A percentile compares a stretch with the other conserved stretches of the same genome.
phyloP scores from a whole-genome alignment of 1,284 basidiomycete species.

The Fomitopsis palustris region DNA sequence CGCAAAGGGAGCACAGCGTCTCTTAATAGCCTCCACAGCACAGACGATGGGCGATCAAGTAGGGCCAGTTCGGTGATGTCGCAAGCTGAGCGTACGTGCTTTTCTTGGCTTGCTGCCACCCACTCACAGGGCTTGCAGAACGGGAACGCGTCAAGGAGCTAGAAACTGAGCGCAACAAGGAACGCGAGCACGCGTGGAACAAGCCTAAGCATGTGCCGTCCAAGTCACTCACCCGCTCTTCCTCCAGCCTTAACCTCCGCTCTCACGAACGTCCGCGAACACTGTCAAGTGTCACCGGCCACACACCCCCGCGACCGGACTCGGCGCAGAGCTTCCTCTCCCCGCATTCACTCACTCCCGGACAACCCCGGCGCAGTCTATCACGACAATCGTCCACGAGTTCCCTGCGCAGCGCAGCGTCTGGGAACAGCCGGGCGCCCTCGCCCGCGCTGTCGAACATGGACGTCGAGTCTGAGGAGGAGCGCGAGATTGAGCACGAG shows the following conservation, averaged over 20 bases:
- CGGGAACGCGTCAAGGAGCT: constrained; percentile 39
- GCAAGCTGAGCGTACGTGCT: constrained; percentile 40
- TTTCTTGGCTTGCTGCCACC: constrained; percentile 1
- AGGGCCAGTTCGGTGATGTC: constrained; percentile 42
- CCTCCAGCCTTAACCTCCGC: constrained; percentile 22
- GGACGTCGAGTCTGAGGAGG: constrained; percentile 27
- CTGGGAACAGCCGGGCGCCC: constrained; percentile 6
- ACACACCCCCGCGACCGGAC: constrained; percentile 21
- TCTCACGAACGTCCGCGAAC: constrained; percentile 24
- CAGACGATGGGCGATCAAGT: constrained; percentile 37
- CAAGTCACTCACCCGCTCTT: constrained; percentile 23
- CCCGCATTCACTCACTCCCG: constrained; percentile 2
- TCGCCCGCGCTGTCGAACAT: neutral
- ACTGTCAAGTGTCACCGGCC: constrained; percentile 10
- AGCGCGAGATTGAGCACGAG: constrained; percentile 36
- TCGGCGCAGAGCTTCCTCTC: constrained; percentile 22
- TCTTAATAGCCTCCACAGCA: constrained; percentile 21
- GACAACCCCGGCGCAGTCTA: constrained; percentile 9
- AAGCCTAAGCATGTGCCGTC: constrained; percentile 31
- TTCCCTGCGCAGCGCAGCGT: constrained; percentile 20
- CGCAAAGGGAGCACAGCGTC: constrained; percentile 35
- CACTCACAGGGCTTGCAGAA: constrained; percentile 27
- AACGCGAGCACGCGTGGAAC: constrained; percentile 57
- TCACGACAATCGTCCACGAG: constrained; percentile 18
- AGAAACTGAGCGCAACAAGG: constrained; percentile 39